These are phyloP conservation scores for Rutstroemia sp. DNA, from an alignment of 2,329 filamentous ascomycete species.

Conservation along the genomic window DNA sequence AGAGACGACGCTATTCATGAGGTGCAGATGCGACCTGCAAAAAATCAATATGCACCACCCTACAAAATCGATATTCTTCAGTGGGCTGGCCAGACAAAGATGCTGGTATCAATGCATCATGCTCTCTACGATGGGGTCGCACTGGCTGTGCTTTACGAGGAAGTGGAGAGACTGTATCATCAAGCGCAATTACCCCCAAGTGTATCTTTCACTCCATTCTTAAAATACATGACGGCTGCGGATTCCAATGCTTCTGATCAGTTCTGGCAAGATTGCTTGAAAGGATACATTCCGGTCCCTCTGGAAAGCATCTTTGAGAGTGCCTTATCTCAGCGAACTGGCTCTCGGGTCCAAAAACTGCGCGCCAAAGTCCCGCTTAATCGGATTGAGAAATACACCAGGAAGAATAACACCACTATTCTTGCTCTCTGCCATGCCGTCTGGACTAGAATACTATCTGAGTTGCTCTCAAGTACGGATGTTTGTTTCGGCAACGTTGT, in stretches of 20 bases:
- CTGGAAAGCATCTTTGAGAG: neutral
- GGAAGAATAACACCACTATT: slow-evolving; percentile 51
- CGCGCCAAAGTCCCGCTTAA: slow-evolving; percentile 14
- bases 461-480: slow-evolving; percentile 50
- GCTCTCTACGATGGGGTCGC: slow-evolving; percentile 82
- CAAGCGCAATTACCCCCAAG: slow-evolving; percentile 40
- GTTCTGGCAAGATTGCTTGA: slow-evolving; percentile 60
- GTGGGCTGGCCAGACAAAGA: slow-evolving; percentile 4
- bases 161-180: slow-evolving; percentile 55
- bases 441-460: slow-evolving; percentile 60
- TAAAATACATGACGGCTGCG: slow-evolving; percentile 48
- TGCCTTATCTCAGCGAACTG: neutral
- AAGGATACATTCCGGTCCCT: slow-evolving; percentile 37
- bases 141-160: slow-evolving; percentile 59
- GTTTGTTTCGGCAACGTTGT: slow-evolving; percentile 84
- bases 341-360: slow-evolving; percentile 11
- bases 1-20: neutral
- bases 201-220: slow-evolving; percentile 54
- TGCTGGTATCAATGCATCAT: slow-evolving; percentile 53
- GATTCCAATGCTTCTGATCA: slow-evolving; percentile 41
- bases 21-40: neutral
- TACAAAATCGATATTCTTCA: slow-evolving; percentile 20
- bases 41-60: slow-evolving; percentile 18
- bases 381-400: slow-evolving; percentile 41
- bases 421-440: slow-evolving; percentile 63